A percentile compares a stretch with the other conserved stretches of the same genome.
phyloP scores from a whole-genome alignment of 2,329 filamentous ascomycete species.

The Penicillium fuscoglaucum region DNA sequence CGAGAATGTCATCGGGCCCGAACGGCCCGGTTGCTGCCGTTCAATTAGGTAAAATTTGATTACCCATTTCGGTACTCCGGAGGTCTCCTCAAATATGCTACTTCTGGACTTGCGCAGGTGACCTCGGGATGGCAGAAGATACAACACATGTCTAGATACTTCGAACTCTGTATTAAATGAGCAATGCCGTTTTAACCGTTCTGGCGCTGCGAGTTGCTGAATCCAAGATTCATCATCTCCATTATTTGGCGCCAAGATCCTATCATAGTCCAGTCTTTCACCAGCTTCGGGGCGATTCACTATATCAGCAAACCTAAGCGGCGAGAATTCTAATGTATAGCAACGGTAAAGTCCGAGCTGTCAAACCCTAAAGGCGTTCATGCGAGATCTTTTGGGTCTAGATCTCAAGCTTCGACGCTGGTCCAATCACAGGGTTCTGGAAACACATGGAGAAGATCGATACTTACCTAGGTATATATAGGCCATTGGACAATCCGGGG shows the following conservation, averaged over 20 bases:
- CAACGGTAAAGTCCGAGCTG: neutral
- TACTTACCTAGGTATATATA: too few species aligned
- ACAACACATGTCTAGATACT: too few species aligned
- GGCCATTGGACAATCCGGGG: slow-evolving; percentile 5
- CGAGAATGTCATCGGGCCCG: slow-evolving; percentile 10
- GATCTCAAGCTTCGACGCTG: neutral
- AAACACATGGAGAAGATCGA: neutral
- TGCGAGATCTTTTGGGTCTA: neutral
- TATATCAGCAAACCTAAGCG: neutral
- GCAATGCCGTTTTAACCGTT: neutral
- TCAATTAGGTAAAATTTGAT: neutral
- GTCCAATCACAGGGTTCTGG: slow-evolving; percentile 1
- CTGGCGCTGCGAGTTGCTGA: neutral
- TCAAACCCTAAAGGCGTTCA: neutral
- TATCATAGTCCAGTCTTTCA: neutral
- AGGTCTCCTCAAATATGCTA: too few species aligned
- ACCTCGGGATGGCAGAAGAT: neutral
- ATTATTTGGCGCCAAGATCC: neutral
- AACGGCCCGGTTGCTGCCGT: neutral
- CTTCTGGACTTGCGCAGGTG: neutral
- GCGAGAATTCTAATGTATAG: neutral
- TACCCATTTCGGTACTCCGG: neutral
- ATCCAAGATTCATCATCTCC: neutral
- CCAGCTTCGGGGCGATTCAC: neutral
- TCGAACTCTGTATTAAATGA: too few species aligned